A percentile compares a stretch with the other conserved stretches of the same genome.
Conservation (phyloP, 2,329 filamentous ascomycete species). For the Esteya vermicola region DNA sequence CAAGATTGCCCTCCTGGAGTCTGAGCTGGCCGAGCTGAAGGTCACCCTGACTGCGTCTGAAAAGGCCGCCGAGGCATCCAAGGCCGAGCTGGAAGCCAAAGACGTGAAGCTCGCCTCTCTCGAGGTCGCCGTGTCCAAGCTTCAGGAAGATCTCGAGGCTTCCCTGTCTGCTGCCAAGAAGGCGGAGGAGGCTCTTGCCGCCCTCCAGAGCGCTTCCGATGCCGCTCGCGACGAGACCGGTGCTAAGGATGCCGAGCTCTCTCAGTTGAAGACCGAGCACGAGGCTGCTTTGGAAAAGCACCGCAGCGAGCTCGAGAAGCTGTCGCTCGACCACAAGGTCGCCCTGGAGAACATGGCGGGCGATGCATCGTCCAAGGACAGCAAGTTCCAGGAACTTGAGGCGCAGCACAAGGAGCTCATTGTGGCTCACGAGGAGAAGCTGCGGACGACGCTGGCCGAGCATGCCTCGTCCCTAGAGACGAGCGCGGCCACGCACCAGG, state of each 20-base stretch:
- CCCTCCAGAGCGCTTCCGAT: constrained; percentile 33
- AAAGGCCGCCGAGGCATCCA: constrained; percentile 25
- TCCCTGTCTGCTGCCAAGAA: constrained; percentile 27
- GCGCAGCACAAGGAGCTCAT: constrained; percentile 36
- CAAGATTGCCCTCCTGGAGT: constrained; percentile 35
- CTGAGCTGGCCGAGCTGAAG: constrained; percentile 35
- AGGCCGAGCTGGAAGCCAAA: constrained; percentile 29
- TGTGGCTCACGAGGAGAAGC: constrained; percentile 22
- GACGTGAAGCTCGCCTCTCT: constrained; percentile 23
- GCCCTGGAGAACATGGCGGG: constrained; percentile 50
- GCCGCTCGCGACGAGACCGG: constrained; percentile 29
- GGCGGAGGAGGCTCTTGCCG: constrained; percentile 30
- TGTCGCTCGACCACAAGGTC: constrained; percentile 48
- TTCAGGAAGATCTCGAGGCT: constrained; percentile 12
- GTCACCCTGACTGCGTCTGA: constrained; percentile 31
- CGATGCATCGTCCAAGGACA: constrained; percentile 48
- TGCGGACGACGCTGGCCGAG: constrained; percentile 28
- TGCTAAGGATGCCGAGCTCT: constrained; percentile 33
- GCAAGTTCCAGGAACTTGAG: constrained; percentile 48
- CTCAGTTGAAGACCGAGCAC: constrained; percentile 35
- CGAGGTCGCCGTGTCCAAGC: constrained; percentile 28
- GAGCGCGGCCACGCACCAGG: constrained; percentile 37
- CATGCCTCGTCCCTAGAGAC: constrained; percentile 32
- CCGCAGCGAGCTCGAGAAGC: constrained; percentile 40
- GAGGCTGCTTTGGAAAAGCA: constrained; percentile 30